Evolutionary conservation across 305 asterid genomes (phyloP).

Genomic region (Fraxinus dipetala): DNA sequence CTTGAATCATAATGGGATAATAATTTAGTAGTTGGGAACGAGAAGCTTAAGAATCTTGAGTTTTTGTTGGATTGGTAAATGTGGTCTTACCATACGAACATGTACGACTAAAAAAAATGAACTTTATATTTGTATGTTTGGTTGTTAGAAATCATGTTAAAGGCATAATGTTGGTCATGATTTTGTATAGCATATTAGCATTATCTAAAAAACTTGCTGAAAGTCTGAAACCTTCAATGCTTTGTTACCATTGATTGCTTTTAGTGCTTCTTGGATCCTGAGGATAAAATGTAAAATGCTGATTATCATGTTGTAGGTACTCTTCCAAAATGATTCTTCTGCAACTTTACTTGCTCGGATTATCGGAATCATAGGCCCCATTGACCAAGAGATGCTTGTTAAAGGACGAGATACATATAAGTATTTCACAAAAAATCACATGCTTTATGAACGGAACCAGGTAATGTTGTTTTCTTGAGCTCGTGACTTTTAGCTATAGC

Average conservation of each 20-base stretch:
- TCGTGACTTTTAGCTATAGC: background rate
- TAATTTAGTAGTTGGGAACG: background rate
- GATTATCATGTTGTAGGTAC: slow-evolving; percentile 34
- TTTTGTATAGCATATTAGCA: background rate
- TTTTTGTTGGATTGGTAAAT: background rate
- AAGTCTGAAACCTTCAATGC: background rate
- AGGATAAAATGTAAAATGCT: background rate
- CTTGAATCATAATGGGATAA: background rate
- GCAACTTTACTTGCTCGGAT: slow-evolving; percentile 57
- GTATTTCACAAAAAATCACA: slow-evolving; percentile 48
- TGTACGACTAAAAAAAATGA: background rate
- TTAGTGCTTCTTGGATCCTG: background rate
- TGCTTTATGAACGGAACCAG: slow-evolving; percentile 54
- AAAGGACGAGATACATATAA: slow-evolving; percentile 48
- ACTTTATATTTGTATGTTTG: background rate
- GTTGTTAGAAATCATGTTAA: background rate
- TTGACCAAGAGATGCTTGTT: slow-evolving; percentile 52
- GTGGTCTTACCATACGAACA: background rate
- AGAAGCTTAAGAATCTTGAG: background rate
- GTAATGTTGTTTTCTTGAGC: slow-evolving; percentile 22
- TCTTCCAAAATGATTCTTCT: slow-evolving; percentile 52
- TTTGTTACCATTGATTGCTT: background rate
- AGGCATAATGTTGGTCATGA: background rate
- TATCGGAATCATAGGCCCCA: slow-evolving; percentile 45
- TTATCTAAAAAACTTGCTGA: background rate